Conservation (phyloP, 2,329 filamentous ascomycete species). For the Verticillium albo-atrum region DNA sequence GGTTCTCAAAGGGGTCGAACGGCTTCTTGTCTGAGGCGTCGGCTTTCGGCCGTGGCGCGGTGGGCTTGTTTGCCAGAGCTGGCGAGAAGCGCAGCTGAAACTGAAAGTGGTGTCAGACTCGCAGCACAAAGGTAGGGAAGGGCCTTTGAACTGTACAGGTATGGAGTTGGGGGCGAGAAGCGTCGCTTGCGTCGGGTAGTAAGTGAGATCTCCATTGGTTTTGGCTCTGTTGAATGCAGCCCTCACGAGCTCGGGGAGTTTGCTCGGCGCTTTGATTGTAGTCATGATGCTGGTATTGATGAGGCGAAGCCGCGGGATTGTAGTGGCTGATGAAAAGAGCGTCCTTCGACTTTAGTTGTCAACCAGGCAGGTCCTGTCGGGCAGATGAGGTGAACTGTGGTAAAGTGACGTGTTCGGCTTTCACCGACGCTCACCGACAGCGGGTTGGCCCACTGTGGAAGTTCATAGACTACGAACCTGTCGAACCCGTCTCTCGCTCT, state of each 20-base stretch:
- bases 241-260: constrained; percentile 48
- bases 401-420: background rate
- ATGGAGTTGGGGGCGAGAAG: constrained; percentile 38
- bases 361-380: background rate
- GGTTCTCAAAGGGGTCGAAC: constrained; percentile 63
- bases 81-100: constrained; percentile 72
- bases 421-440: background rate
- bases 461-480: too few species aligned
- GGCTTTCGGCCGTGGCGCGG: constrained; percentile 32
- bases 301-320: background rate
- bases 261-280: constrained; percentile 34
- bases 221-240: constrained; percentile 43
- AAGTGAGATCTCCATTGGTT: constrained; percentile 43
- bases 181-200: constrained; percentile 50
- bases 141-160: constrained; percentile 30
- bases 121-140: background rate
- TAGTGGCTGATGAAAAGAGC: background rate
- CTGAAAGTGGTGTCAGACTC: constrained; percentile 29
- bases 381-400: background rate
- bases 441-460: too few species aligned
- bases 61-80: constrained; percentile 63
- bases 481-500: too few species aligned
- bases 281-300: constrained; percentile 23
- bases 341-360: too few species aligned
- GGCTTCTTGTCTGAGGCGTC: constrained; percentile 27